Evolutionary conservation across 805 yeast genomes (phyloP).

Genomic region (Cyberlindnera mississippiensis): DNA sequence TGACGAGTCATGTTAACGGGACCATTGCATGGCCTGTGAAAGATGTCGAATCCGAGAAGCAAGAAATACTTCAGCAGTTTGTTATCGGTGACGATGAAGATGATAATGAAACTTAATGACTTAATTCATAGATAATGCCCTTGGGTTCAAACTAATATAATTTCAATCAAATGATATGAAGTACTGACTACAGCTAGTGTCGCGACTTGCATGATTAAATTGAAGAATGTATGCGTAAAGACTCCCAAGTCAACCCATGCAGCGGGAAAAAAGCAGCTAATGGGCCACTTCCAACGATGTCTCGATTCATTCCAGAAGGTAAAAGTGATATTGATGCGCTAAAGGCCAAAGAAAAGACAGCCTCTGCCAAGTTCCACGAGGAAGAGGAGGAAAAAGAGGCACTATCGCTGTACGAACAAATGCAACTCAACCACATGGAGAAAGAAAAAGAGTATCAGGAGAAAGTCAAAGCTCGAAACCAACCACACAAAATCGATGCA

Average conservation of each 20-base stretch:
- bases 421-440: conserved; percentile 24
- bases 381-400: conserved; percentile 24
- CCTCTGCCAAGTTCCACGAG: conserved; percentile 15
- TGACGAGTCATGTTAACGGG: conserved; percentile 40
- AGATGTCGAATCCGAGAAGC: conserved; percentile 26
- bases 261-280: not conserved
- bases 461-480: conserved; percentile 22
- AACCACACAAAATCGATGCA: conserved; percentile 18
- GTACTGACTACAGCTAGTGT: too few relatives aligned
- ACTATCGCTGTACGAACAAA: conserved; percentile 26
- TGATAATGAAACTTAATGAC: too few relatives aligned
- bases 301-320: conserved; percentile 28
- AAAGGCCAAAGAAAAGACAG: conserved; percentile 18
- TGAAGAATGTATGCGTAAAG: not conserved
- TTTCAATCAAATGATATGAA: too few relatives aligned
- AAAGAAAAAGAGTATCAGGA: conserved; percentile 25
- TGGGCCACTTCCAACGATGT: conserved; percentile 14
- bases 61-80: conserved; percentile 45
- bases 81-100: conserved; percentile 37
- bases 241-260: not conserved
- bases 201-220: too few relatives aligned
- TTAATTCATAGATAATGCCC: too few relatives aligned
- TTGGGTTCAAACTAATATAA: too few relatives aligned
- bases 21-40: conserved; percentile 38
- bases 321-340: conserved; percentile 23